phyloP scores from a whole-genome alignment of 1,284 basidiomycete species.

The Sporisorium scitamineum region DNA sequence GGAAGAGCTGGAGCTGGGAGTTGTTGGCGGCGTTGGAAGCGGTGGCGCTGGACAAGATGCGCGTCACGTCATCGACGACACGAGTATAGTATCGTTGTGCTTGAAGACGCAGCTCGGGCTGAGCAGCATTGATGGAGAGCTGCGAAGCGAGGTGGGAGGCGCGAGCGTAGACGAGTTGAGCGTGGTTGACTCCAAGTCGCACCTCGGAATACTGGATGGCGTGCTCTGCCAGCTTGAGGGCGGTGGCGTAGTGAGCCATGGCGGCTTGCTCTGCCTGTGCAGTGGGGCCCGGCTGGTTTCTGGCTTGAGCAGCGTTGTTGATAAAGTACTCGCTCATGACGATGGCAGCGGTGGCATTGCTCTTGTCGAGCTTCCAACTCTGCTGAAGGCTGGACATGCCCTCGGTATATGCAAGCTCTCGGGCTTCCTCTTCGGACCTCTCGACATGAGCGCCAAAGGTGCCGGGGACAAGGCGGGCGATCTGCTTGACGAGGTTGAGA shows the following conservation, averaged over 20 bases:
- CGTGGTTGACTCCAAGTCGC: conserved; percentile 55
- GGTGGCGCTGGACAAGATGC: conserved; percentile 26
- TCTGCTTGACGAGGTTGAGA: conserved; percentile 59
- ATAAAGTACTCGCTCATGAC: conserved; percentile 61
- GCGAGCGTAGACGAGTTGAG: conserved; percentile 61
- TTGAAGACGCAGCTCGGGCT: conserved; percentile 51
- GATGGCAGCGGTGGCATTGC: conserved; percentile 64
- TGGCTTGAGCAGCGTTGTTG: conserved; percentile 49
- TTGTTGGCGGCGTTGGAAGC: conserved; percentile 17
- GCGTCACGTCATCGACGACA: conserved; percentile 58
- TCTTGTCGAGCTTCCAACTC: conserved; percentile 67
- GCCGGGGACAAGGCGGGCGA: conserved; percentile 48
- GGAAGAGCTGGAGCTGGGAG: conserved; percentile 46
- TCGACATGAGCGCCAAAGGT: conserved; percentile 57
- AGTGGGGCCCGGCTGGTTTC: conserved; percentile 18
- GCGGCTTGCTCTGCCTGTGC: conserved; percentile 37
- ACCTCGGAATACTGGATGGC: conserved; percentile 67
- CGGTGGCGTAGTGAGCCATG: conserved; percentile 52
- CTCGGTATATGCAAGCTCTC: conserved; percentile 61
- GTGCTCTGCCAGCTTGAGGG: conserved; percentile 67
- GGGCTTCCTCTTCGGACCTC: conserved; percentile 57
- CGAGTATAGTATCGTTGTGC: conserved; percentile 62
- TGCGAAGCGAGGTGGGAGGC: conserved; percentile 61
- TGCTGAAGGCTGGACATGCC: conserved; percentile 60
- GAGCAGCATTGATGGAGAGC: conserved; percentile 47